Percentiles rank a stretch among this genome's conserved stretches.
phyloP scores from a whole-genome alignment of 73 alveolate species.

The Blepharisma stoltei region DNA sequence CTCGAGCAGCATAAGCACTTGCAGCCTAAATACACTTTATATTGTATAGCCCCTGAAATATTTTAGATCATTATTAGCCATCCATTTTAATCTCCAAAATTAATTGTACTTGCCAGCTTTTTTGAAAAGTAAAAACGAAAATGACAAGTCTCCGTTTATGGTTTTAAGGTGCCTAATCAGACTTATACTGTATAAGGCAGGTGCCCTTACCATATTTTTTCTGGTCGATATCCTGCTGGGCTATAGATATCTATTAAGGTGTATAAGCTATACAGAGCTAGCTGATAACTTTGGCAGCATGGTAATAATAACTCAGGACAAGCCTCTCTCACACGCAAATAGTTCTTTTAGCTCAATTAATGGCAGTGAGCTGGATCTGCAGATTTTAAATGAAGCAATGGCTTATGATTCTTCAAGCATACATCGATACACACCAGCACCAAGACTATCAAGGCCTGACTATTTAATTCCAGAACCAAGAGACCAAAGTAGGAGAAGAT shows the following conservation, averaged over 20 bases:
- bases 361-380: neutral
- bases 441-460: neutral
- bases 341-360: neutral
- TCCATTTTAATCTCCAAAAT: no score
- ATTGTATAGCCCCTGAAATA: no score
- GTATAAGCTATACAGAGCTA: no score
- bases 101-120: no score
- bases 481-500: neutral
- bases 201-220: no score
- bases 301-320: neutral
- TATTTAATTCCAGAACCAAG: neutral
- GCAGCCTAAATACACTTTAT: slow-evolving; percentile 34
- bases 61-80: no score
- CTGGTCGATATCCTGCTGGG: no score
- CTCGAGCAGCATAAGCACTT: slow-evolving; percentile 42
- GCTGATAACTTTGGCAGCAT: neutral
- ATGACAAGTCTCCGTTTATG: no score
- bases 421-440: neutral
- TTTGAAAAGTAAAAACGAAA: no score
- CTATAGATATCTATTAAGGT: no score
- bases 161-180: no score
- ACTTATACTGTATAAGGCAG: no score
- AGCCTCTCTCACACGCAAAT: neutral
- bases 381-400: slow-evolving; percentile 6
- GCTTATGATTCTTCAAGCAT: neutral